Evolutionary conservation across 2,329 filamentous ascomycete genomes (phyloP).

Genomic region (Chaetomiaceae sp.): DNA sequence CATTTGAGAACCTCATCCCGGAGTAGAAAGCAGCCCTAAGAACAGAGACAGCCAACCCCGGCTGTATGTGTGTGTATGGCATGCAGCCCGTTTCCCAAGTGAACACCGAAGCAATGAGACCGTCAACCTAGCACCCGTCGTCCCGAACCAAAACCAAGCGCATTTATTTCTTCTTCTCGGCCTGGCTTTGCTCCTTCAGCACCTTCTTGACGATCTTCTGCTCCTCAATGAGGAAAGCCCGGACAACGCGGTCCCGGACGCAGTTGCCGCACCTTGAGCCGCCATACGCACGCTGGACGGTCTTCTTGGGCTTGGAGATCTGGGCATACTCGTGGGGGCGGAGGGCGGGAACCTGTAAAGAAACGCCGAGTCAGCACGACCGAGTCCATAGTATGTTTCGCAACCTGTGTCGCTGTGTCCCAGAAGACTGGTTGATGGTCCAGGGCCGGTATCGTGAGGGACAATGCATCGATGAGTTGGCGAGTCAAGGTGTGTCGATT

Average conservation of each 20-base stretch:
- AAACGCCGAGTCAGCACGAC: conserved; percentile 30
- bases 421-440: too few species aligned
- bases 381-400: neutral
- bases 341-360: conserved; percentile 80
- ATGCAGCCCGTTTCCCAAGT: conserved; percentile 45
- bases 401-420: too few species aligned
- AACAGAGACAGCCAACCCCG: conserved; percentile 37
- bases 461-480: neutral
- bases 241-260: conserved; percentile 95
- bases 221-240: conserved; percentile 99
- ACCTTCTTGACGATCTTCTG: conserved; percentile 99
- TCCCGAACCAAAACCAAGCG: conserved; percentile 24
- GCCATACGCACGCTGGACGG: conserved; percentile 96
- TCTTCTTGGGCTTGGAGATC: conserved; percentile 99
- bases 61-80: conserved; percentile 38
- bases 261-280: conserved; percentile 98
- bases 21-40: conserved; percentile 42
- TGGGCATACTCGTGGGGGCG: conserved; percentile 96
- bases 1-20: conserved; percentile 47
- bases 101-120: conserved; percentile 52
- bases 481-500: neutral
- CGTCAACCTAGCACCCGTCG: conserved; percentile 34
- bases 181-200: conserved; percentile 91
- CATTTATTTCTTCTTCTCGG: conserved; percentile 66
- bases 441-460: neutral